Base-by-base conservation (phyloP, 352 stramenopile species). In the Pythium monospermum region DNA sequence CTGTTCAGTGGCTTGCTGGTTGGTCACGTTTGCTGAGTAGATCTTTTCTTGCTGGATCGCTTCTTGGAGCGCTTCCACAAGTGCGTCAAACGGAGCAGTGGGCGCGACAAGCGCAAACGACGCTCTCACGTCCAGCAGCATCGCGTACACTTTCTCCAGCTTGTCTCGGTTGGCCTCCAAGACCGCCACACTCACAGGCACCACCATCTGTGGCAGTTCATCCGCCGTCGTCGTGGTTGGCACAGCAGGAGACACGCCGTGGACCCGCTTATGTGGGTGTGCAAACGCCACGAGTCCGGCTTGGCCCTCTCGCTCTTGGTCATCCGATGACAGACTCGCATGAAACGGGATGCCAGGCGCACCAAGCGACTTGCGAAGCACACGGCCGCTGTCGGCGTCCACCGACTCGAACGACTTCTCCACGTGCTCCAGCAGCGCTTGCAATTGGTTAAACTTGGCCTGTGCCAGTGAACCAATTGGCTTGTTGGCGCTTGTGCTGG, bases 341-440 rank as follows among this genome's bases (percentile, higher is more conserved):
- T 76, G 68, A 42, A 74, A 68, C 7, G 77, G 67, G 53, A 89
- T 84, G 11, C 66, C 53, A 26, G 80, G 80, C 2, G 81, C 80
- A 54, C 80, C 80, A 6, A 83, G 57, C 16, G 61, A 57, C 55
- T 63, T 61, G 28, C 43, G 54, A 10, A 69, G 27, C 23, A 61
- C 43, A 15, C 61, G 53, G 18, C 59, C 59, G 21, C 53, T 67
- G 3, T 68, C 59, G 0, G 15, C n/a, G 32, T 63, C 53, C 5
- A 43, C 25, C 4, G 32, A 41, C 39, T 68, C 49, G 36, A 68
- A 68, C 10, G 53, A 60, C 1, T 16, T 44, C 0, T 49, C 46
- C 6, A 68, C 49, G 3, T 59, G 32, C 18, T 68, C 53, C 18
- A 68, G 37, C 6, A 68, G 38, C 27, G 26, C 12, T 3, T 54